Conservation (phyloP, 441 rosid genomes). For the California macrophylla region DNA sequence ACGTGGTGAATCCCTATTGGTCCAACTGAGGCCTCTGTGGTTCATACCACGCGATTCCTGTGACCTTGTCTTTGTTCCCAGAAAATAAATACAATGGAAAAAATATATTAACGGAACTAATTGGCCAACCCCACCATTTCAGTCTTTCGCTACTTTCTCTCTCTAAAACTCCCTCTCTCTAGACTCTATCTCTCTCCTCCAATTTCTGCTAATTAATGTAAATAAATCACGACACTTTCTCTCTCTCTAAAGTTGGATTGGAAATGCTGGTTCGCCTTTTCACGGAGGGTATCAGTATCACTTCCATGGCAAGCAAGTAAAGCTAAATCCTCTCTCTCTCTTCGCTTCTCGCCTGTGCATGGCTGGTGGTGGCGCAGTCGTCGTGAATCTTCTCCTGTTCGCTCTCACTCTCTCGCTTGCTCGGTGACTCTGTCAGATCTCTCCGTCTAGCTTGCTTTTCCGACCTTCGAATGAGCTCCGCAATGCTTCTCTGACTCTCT, state of each 20-base stretch:
- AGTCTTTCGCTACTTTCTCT: not conserved
- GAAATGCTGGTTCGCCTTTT: not conserved
- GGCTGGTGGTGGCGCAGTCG: constrained; percentile 12
- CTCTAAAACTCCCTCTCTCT: not conserved
- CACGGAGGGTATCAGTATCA: not conserved
- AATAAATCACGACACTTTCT: not conserved
- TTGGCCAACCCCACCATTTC: not conserved
- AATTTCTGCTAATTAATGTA: not conserved
- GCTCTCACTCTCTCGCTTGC: constrained; percentile 4
- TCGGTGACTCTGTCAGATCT: constrained; percentile 10
- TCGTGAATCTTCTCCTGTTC: not conserved
- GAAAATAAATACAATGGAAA: not conserved
- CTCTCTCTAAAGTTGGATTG: not conserved
- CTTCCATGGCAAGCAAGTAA: not conserved
- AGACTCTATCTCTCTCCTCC: not conserved
- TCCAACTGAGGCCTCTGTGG: not conserved
- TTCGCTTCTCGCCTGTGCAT: not conserved
- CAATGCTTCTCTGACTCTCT: constrained; percentile 29
- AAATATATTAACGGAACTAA: not conserved
- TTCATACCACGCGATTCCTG: constrained; percentile 13
- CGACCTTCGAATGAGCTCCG: not conserved
- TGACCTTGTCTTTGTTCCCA: not conserved
- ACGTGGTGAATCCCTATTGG: not conserved
- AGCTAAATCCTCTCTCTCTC: constrained; percentile 15
- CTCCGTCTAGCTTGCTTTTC: constrained; percentile 14